Base-by-base conservation (phyloP, 2,329 filamentous ascomycete genomes). In the Botrytis fabae region DNA sequence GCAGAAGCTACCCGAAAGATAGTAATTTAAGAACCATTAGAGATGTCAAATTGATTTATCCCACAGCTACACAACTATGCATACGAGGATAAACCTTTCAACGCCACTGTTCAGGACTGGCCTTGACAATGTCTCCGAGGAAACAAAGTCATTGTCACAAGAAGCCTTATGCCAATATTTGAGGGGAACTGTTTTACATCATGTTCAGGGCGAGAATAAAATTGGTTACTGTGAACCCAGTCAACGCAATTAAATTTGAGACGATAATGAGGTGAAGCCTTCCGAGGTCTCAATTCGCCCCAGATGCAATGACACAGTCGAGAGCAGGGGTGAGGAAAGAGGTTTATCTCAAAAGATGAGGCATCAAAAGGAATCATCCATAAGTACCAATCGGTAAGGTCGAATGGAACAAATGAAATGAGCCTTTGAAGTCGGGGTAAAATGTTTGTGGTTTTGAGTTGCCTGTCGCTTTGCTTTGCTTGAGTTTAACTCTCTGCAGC, bases 151-250 rank as follows among this genome's bases (percentile, higher is more conserved):
- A 60, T 7, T 38, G 10, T 22, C 57, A 60, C 18, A 38, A 60
- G 32, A 54, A 54, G 18, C 2, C 25, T 2, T 25, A 28, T 28
- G 51, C 8, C 14, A 54, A 54, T 28, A 54, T 54, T 18, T 28
- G 51, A 54, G 14, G 51, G 12, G 51, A 28, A 28, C 51, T 25
- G n/a, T 54, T 54, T 54, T 1, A 9, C 4, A 54, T 54, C 51
- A 54, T 54, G 51, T 18, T 12, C n/a, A 28, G 51, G 51, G 28
- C 18, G 1, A 28, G 48, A 54, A 28, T 18, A 54, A 0, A 57
- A 2, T 57, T 9, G 51, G n/a, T 28, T 57, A 54, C 51, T 2
- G 7, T 0, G 51, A 18, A 18, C n/a, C 51, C 0, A 0, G n/a
- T 57, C 51, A 14, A 18, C 51, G 28, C n/a, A 28, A 57, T 6